Conservation (phyloP, 1,284 basidiomycete genomes). For the Thecaphora thlaspeos region DNA sequence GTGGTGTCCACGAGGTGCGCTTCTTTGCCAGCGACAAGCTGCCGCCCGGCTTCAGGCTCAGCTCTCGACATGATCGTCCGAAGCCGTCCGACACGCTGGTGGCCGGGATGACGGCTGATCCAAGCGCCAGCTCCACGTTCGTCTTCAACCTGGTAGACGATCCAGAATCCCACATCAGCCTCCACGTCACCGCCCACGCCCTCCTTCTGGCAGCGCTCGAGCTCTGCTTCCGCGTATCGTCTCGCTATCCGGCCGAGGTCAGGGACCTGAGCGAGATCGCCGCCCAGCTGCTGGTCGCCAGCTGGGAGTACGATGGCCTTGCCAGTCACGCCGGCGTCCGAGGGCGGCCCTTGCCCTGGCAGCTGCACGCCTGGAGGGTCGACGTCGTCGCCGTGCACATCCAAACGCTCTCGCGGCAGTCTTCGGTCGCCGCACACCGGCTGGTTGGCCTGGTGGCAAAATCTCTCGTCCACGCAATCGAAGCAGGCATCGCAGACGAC, state of each 20-base stretch:
- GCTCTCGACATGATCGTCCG: conserved; percentile 21
- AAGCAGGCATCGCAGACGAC: neutral
- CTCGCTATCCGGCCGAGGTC: neutral
- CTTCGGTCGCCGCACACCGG: neutral
- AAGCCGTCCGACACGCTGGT: conserved; percentile 5
- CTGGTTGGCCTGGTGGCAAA: neutral
- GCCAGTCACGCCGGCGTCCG: neutral
- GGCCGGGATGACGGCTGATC: neutral
- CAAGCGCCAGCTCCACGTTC: conserved; percentile 9
- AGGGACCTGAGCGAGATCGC: neutral
- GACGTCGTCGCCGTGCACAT: neutral
- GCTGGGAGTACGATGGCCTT: neutral
- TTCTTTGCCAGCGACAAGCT: conserved; percentile 5
- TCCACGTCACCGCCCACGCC: neutral
- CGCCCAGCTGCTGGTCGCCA: neutral
- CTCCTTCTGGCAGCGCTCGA: conserved; percentile 12
- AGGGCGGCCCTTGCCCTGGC: neutral
- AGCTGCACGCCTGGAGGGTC: neutral
- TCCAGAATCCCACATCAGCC: neutral
- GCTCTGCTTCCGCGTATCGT: neutral
- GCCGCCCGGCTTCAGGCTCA: conserved; percentile 10
- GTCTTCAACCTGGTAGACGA: conserved; percentile 3
- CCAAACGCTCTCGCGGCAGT: neutral
- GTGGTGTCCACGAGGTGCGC: neutral
- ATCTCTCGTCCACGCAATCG: neutral